Percentiles rank a stretch among this genome's conserved stretches.
Conservation (phyloP, 768 basidiomycete species). For the Pulveroboletus ravenelii region DNA sequence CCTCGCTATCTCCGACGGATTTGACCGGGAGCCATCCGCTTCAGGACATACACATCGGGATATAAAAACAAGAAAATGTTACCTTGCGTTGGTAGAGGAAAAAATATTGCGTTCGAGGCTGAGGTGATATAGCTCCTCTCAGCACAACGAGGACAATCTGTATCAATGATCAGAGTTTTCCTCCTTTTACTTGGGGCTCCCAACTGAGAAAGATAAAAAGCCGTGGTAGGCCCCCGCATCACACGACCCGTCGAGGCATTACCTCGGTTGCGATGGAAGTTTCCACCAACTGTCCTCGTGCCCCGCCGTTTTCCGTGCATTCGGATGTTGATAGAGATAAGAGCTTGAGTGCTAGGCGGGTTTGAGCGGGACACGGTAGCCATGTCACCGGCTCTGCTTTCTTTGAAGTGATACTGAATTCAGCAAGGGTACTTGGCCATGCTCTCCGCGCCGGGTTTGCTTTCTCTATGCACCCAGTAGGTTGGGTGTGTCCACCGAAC, state of each 20-base stretch:
- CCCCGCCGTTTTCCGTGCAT: slow-evolving; percentile 60
- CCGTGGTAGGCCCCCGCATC: slow-evolving; percentile 32
- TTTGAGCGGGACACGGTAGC: slow-evolving; percentile 26
- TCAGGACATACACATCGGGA: not conserved
- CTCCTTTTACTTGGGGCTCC: slow-evolving; percentile 48
- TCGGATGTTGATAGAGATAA: slow-evolving; percentile 57
- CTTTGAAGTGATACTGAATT: too few species aligned
- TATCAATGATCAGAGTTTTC: slow-evolving; percentile 59
- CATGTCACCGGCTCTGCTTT: slow-evolving; percentile 45
- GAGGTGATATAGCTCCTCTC: slow-evolving; percentile 51
- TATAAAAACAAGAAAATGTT: not conserved
- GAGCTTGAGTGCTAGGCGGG: not conserved
- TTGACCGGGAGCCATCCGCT: not conserved
- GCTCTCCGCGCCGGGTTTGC: too few species aligned
- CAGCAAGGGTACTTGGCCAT: too few species aligned
- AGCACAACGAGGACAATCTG: slow-evolving; percentile 59
- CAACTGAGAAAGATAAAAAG: slow-evolving; percentile 49
- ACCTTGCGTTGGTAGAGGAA: slow-evolving; percentile 9
- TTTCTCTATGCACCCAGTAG: too few species aligned
- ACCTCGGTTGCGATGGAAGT: slow-evolving; percentile 69
- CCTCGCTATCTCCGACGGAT: slow-evolving; percentile 36
- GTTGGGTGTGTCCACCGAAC: too few species aligned
- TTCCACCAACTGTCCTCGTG: slow-evolving; percentile 68
- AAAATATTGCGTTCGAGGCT: too few species aligned
- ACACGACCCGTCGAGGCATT: slow-evolving; percentile 37